phyloP scores from a whole-genome alignment of 2,329 filamentous ascomycete species.

The Lasiodiplodia citricola region DNA sequence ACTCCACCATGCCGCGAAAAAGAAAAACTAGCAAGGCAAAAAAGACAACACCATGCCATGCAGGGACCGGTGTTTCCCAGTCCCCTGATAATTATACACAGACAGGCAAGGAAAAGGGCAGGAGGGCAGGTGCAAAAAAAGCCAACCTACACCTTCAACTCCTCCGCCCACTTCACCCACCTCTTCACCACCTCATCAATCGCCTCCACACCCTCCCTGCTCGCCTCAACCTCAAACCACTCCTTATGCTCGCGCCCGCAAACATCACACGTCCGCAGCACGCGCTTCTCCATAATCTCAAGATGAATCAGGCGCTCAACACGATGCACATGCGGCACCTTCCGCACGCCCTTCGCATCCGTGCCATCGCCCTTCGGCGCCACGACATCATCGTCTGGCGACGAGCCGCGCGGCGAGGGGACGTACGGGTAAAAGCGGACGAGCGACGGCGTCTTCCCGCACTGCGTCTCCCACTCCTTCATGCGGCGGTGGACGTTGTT shows the following conservation, averaged over 20 bases:
- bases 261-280: constrained; percentile 69
- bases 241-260: constrained; percentile 89
- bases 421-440: constrained; percentile 92
- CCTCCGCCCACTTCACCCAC: constrained; percentile 86
- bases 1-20: not conserved
- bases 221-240: constrained; percentile 91
- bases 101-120: not conserved
- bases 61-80: not conserved
- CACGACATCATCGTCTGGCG: constrained; percentile 29
- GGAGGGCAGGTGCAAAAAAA: not conserved
- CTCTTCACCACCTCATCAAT: constrained; percentile 77
- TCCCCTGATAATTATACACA: not conserved
- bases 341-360: constrained; percentile 54
- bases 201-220: constrained; percentile 68
- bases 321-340: constrained; percentile 83
- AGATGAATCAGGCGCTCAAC: constrained; percentile 91
- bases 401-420: constrained; percentile 32
- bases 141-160: not conserved
- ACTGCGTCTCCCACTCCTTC: constrained; percentile 93
- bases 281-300: constrained; percentile 71
- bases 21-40: not conserved
- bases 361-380: constrained; percentile 33
- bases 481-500: constrained; percentile 88
- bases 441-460: constrained; percentile 84
- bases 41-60: constrained; percentile 1